Conservation (phyloP, 768 basidiomycete species). For the Kwoniella sp. region DNA sequence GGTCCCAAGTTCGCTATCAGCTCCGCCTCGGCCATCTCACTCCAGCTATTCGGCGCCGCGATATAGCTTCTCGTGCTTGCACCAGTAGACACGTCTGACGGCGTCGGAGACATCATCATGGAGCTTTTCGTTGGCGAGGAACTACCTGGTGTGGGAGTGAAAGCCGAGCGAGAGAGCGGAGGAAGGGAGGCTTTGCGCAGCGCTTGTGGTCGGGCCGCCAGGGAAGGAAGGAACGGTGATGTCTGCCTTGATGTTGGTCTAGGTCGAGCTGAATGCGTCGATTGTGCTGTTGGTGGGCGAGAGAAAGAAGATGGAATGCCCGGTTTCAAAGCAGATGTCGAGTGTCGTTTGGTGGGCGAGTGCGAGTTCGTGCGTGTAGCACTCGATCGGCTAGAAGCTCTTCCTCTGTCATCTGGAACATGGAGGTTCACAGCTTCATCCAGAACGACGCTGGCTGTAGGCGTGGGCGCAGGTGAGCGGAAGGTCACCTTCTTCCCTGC, state of each 20-base stretch:
- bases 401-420: not conserved
- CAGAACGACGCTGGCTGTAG: constrained; percentile 35
- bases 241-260: constrained; percentile 24
- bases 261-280: constrained; percentile 13
- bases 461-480: constrained; percentile 42
- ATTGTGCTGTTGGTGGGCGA: constrained; percentile 18
- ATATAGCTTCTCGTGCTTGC: constrained; percentile 34
- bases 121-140: constrained; percentile 25
- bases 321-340: constrained; percentile 12
- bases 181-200: constrained; percentile 36
- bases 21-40: constrained; percentile 90
- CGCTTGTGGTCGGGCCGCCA: constrained; percentile 15
- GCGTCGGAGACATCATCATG: constrained; percentile 29
- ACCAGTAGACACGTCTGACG: constrained; percentile 27
- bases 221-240: constrained; percentile 22
- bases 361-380: not conserved
- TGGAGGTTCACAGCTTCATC: constrained; percentile 20
- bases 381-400: not conserved
- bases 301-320: not conserved
- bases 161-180: not conserved
- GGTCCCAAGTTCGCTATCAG: constrained; percentile 90
- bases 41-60: constrained; percentile 64
- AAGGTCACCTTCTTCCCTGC: constrained; percentile 48
- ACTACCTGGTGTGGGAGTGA: constrained; percentile 4
- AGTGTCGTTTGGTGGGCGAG: constrained; percentile 23